Percentiles rank a stretch among this genome's conserved stretches.
These are phyloP conservation scores for Cladophialophora yegresii DNA, from an alignment of 2,329 filamentous ascomycete genomes.

Conservation along the genomic window DNA sequence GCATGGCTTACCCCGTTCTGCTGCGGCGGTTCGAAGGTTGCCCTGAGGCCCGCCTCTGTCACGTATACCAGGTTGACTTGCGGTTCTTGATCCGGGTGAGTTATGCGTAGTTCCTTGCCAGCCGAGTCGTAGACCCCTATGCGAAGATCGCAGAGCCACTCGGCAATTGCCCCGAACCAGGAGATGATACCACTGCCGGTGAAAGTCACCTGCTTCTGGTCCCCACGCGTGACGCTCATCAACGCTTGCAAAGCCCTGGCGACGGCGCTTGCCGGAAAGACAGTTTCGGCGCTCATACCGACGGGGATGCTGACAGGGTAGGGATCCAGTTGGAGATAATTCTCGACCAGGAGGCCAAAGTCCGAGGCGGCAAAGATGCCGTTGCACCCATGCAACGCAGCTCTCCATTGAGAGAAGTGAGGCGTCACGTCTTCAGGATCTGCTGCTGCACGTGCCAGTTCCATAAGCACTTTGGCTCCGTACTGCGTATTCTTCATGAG, in stretches of 20 bases:
- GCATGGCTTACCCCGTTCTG: conserved; percentile 6
- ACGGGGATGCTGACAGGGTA: conserved; percentile 18
- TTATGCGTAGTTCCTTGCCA: conserved; percentile 25
- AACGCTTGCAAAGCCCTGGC: conserved; percentile 29
- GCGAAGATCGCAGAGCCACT: conserved; percentile 34
- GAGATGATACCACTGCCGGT: conserved; percentile 31
- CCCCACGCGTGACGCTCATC: conserved; percentile 27
- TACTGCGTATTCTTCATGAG: conserved; percentile 9
- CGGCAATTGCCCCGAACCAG: conserved; percentile 34
- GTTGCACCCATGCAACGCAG: conserved; percentile 27
- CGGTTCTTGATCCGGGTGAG: conserved; percentile 20
- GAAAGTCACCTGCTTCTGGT: conserved; percentile 28
- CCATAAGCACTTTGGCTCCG: conserved; percentile 27
- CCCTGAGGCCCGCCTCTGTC: conserved; percentile 21
- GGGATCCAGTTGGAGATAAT: conserved; percentile 32
- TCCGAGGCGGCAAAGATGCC: conserved; percentile 32
- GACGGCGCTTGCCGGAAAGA: conserved; percentile 25
- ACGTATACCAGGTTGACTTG: conserved; percentile 30
- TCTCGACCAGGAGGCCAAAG: conserved; percentile 33
- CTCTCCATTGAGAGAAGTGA: conserved; percentile 32
- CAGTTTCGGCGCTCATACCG: conserved; percentile 9
- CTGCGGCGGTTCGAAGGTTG: conserved; percentile 21
- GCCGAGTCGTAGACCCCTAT: conserved; percentile 25
- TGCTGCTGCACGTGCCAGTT: conserved; percentile 20
- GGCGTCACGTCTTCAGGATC: conserved; percentile 29